A percentile compares a stretch with the other conserved stretches of the same genome.
Conservation (phyloP, 371 early-diverging fungal species). For the Parasitella parasitica region DNA sequence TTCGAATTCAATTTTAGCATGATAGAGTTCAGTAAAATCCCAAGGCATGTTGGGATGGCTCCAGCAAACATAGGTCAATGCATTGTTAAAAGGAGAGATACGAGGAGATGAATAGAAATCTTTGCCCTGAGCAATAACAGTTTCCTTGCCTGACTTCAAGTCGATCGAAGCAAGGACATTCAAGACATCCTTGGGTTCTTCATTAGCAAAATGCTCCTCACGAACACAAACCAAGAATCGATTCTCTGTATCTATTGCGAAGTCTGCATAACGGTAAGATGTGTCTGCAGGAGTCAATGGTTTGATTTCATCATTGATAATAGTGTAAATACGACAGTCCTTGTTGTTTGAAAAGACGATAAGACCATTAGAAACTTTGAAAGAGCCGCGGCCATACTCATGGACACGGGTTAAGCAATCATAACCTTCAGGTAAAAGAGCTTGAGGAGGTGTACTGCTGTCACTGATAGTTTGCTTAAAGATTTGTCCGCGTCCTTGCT, state of each 20-base stretch:
- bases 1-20: conserved; percentile 34
- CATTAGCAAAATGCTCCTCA: conserved; percentile 63
- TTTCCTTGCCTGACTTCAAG: conserved; percentile 37
- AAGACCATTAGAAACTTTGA: conserved; percentile 54
- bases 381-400: conserved; percentile 75
- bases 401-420: conserved; percentile 62
- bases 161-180: conserved; percentile 60
- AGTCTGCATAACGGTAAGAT: conserved; percentile 62
- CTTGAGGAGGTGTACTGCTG: neutral
- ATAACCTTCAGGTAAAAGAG: conserved; percentile 33
- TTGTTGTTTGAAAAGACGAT: conserved; percentile 65
- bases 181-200: conserved; percentile 59
- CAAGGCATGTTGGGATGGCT: conserved; percentile 79
- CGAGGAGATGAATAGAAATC: conserved; percentile 72
- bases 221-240: conserved; percentile 62
- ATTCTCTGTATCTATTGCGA: conserved; percentile 53
- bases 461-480: conserved; percentile 22
- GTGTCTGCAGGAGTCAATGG: conserved; percentile 50
- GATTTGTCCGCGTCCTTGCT: conserved; percentile 47
- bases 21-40: conserved; percentile 67
- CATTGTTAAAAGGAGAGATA: conserved; percentile 35
- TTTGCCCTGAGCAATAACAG: conserved; percentile 48
- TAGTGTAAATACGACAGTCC: conserved; percentile 57
- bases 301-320: conserved; percentile 36
- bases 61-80: conserved; percentile 70